These are phyloP conservation scores for Brassica nigra DNA, from an alignment of 345 rosid genomes.

Conservation along the genomic window DNA sequence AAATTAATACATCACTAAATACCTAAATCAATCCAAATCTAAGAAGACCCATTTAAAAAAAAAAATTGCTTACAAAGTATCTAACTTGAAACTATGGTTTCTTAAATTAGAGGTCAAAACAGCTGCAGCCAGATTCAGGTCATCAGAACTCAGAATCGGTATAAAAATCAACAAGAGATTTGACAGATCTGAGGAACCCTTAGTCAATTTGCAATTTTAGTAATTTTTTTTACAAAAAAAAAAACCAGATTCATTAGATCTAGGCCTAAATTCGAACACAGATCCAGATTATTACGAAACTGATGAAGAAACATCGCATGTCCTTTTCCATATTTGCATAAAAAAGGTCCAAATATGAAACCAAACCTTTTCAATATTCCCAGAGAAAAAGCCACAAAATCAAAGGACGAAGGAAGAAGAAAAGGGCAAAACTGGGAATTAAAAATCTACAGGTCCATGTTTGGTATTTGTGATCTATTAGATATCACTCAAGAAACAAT, in stretches of 20 bases:
- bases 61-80: slow-evolving; percentile 42
- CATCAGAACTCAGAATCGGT: neutral
- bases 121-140: slow-evolving; percentile 43
- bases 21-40: neutral
- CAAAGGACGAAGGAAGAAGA: slow-evolving; percentile 32
- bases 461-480: neutral
- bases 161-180: neutral
- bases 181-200: slow-evolving; percentile 33
- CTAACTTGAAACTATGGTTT: slow-evolving; percentile 41
- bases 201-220: slow-evolving; percentile 4
- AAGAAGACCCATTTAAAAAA: neutral
- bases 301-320: slow-evolving; percentile 32
- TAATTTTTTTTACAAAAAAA: neutral
- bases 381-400: slow-evolving; percentile 34
- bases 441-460: slow-evolving; percentile 37
- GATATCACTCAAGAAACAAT: slow-evolving; percentile 8
- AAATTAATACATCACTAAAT: neutral
- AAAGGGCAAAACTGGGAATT: slow-evolving; percentile 50
- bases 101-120: slow-evolving; percentile 42
- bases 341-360: slow-evolving; percentile 40
- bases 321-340: slow-evolving; percentile 32
- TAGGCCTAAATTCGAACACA: slow-evolving; percentile 40
- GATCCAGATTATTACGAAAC: slow-evolving; percentile 34
- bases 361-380: slow-evolving; percentile 35
- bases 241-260: slow-evolving; percentile 49